phyloP scores from a whole-genome alignment of 176 grass and related monocot genomes.

The Chrysopogon serrulatus region DNA sequence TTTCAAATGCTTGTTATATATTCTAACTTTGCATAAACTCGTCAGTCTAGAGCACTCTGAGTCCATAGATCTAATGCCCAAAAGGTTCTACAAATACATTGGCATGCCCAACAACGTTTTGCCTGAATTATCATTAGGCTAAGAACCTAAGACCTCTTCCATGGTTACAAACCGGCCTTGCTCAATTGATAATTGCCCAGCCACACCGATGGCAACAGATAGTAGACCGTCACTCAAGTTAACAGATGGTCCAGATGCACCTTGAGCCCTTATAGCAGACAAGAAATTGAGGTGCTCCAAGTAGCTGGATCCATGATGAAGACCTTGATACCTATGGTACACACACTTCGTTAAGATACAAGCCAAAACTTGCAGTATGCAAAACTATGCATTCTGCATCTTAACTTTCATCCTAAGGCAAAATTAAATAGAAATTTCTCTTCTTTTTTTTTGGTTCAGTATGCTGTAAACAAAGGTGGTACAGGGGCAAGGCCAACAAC shows the following conservation, averaged over 20 bases:
- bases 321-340: conserved; percentile 70
- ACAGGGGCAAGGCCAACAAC: not conserved
- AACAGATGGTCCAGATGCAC: conserved; percentile 34
- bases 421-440: not conserved
- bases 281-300: conserved; percentile 87
- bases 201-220: conserved; percentile 69
- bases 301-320: conserved; percentile 96
- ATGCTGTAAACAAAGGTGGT: not conserved
- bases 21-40: not conserved
- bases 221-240: conserved; percentile 64
- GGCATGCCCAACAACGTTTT: not conserved
- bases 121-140: not conserved
- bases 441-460: not conserved
- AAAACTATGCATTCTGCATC: not conserved
- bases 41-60: not conserved
- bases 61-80: not conserved
- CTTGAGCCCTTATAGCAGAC: conserved; percentile 55
- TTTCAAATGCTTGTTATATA: not conserved
- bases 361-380: not conserved
- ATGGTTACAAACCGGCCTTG: conserved; percentile 65
- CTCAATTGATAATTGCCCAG: conserved; percentile 75
- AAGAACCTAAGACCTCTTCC: conserved; percentile 60
- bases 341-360: not conserved
- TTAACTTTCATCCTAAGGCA: not conserved
- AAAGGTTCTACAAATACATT: not conserved